Base-by-base conservation (phyloP, 768 basidiomycete species). In the Termitomyces sp. region DNA sequence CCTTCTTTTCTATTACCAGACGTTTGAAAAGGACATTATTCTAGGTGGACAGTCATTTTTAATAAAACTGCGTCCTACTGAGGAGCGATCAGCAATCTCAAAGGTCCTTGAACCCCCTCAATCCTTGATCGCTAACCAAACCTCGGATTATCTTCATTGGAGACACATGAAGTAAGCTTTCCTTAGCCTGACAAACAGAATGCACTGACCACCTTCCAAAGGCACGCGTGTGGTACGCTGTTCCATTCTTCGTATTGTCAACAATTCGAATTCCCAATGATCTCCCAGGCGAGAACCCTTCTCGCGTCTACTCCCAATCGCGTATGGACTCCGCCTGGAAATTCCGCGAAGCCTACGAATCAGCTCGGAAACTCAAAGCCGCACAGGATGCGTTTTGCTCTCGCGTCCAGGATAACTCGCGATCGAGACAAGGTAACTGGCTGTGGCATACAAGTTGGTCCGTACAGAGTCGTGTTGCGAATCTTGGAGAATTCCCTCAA, bases 91-190 rank as follows among this genome's bases (percentile, higher is more conserved):
- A 0, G 79, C 86, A 0, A 81, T 81, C 16, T 82, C 86, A 0
- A 81, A 86, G 75, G 76, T 91, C 4, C 75, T 94, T 16, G 92
- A 95, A 53, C 85, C 89, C 0, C 91, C 92, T 0, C 83, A 79
- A 61, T 73, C 78, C 0, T 62, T 75, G 3, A 65, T 34, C 70
- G 86, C 55, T 74, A 82, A 64, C 63, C 71, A 53, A 70, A 71
- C 39, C 63, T 76, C 70, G 9, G 69, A 70, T 22, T 73, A 73
- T 1, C 66, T 79, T 18, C 76, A 79, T 41, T 87, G 88, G 87
- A 74, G 90, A 59, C 89, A 92, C 63, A 88, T 93, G 82, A 93
- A 93, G 83, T 85, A 61, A 13, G 75, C 68, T 44, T 45, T 16
- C 11, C 11, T 2, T 39, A 18, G 33, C 47, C 42, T 9, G 2